Percentiles rank a stretch among this genome's conserved stretches.
Evolutionary conservation across 768 basidiomycete genomes (phyloP).

Genomic region (Gautieria morchelliformis): DNA sequence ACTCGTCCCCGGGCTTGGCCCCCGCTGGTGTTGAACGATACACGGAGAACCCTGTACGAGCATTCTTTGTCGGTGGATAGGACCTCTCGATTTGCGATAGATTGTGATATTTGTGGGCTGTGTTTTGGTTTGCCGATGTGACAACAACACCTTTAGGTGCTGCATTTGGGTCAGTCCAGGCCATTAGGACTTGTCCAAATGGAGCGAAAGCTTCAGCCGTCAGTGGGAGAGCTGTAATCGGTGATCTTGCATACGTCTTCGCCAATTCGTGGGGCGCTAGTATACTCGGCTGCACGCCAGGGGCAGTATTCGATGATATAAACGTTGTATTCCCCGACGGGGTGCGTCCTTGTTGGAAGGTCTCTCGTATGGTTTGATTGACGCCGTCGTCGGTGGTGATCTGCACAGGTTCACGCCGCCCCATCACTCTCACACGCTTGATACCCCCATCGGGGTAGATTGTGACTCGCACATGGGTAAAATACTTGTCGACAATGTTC

Average conservation of each 20-base stretch:
- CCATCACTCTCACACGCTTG: constrained; percentile 82
- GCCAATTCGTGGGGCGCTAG: neutral
- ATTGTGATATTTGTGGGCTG: constrained; percentile 90
- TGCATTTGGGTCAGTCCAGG: constrained; percentile 56
- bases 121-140: constrained; percentile 80
- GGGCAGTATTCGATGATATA: too few species aligned
- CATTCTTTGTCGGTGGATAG: constrained; percentile 50
- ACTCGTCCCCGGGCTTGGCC: constrained; percentile 34
- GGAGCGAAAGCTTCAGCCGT: constrained; percentile 81
- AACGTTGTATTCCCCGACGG: too few species aligned
- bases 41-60: constrained; percentile 66
- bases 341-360: neutral
- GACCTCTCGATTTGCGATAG: constrained; percentile 59
- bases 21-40: constrained; percentile 69
- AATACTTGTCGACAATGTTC: constrained; percentile 42
- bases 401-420: constrained; percentile 36
- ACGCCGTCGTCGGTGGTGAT: neutral
- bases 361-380: neutral
- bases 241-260: neutral
- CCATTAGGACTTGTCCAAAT: constrained; percentile 89
- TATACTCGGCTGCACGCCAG: too few species aligned
- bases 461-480: constrained; percentile 79
- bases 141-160: constrained; percentile 61
- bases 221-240: constrained; percentile 54
- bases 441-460: constrained; percentile 94